These are phyloP conservation scores for Vachellia pachyceras DNA, from an alignment of 306 rosid species.

Conservation along the genomic window DNA sequence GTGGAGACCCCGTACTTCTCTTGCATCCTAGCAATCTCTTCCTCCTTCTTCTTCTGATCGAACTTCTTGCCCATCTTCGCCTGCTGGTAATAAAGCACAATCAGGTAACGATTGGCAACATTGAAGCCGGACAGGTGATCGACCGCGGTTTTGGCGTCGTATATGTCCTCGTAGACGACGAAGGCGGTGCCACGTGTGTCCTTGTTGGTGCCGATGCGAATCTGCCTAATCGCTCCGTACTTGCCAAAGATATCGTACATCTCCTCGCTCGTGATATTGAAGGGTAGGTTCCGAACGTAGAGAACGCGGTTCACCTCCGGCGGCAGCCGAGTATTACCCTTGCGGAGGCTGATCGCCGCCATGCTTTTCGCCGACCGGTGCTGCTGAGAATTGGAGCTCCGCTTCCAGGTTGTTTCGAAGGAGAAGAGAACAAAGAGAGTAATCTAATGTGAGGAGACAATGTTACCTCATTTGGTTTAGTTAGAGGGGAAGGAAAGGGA, in stretches of 20 bases:
- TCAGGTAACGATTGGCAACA: slow-evolving; percentile 88
- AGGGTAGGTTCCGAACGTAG: slow-evolving; percentile 87
- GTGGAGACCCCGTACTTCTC: slow-evolving; percentile 92
- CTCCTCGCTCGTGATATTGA: slow-evolving; percentile 97
- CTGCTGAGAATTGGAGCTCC: not conserved
- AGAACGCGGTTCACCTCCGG: slow-evolving; percentile 96
- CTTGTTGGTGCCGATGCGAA: slow-evolving; percentile 87
- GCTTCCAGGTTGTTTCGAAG: not conserved
- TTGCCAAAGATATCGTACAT: slow-evolving; percentile 99
- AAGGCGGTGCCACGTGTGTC: slow-evolving; percentile 98
- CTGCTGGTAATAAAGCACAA: slow-evolving; percentile 91
- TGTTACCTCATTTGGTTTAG: too few relatives aligned
- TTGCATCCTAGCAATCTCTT: slow-evolving; percentile 82
- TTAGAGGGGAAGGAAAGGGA: too few relatives aligned
- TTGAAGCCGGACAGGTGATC: slow-evolving; percentile 97
- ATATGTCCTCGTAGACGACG: slow-evolving; percentile 97
- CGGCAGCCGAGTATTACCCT: slow-evolving; percentile 89
- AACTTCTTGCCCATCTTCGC: slow-evolving; percentile 97
- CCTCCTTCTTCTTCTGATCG: slow-evolving; percentile 95
- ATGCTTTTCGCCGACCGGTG: slow-evolving; percentile 33
- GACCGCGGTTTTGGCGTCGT: slow-evolving; percentile 97
- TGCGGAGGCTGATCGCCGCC: slow-evolving; percentile 88
- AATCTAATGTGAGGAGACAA: too few relatives aligned
- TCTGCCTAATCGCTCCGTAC: slow-evolving; percentile 97
- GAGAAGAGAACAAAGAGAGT: not conserved